Base-by-base conservation (phyloP, 164 flowering plant species). In the Cinnamomum chago region DNA sequence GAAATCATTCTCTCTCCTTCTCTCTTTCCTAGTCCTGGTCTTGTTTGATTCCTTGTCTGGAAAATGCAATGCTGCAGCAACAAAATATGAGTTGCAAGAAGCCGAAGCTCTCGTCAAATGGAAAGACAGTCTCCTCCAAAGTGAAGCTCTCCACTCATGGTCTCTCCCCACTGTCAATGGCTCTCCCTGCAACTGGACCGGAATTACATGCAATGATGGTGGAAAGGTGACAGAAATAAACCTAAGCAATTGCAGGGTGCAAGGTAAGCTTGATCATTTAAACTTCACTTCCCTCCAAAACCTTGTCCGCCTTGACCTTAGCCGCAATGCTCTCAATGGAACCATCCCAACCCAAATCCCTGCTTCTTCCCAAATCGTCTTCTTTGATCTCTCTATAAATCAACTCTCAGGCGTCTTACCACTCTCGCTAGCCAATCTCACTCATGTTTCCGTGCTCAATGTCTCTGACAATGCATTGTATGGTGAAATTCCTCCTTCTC, bases 101-200 rank as follows among this genome's bases (percentile, higher is more conserved):
- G 28, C 28, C 12, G 66, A 64, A 24, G 66, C 66, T 64, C 66
- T 64, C 28, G 7, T 64, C 27, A 64, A 64, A 2, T 64, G 66
- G 66, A 64, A 64, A 64, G 66, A 1, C 11, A 64, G 66, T 24
- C 66, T 64, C 68, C 58, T 80, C 1, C 55, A 52, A 22, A 5
- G n/a, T 23, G n/a, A 71, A 17, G 24, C 71, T 60, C 77, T 80
- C 75, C 35, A 67, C 55, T 85, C 84, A 17, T 86, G 89, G 89
- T 66, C 30, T 10, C 66, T 64, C 22, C 28, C 66, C 0, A 9
- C 17, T 64, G 27, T 24, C 27, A 64, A 20, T 20, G 24, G 24
- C 23, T 62, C 65, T 40, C 2, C 68, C 24, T 65, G 68, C 68
- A 65, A 65, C 2, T 65, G 68, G 68, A 12, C 6, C 3, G 11